phyloP scores from a whole-genome alignment of 2,329 filamentous ascomycete genomes.

The Scedosporium dehoogii region DNA sequence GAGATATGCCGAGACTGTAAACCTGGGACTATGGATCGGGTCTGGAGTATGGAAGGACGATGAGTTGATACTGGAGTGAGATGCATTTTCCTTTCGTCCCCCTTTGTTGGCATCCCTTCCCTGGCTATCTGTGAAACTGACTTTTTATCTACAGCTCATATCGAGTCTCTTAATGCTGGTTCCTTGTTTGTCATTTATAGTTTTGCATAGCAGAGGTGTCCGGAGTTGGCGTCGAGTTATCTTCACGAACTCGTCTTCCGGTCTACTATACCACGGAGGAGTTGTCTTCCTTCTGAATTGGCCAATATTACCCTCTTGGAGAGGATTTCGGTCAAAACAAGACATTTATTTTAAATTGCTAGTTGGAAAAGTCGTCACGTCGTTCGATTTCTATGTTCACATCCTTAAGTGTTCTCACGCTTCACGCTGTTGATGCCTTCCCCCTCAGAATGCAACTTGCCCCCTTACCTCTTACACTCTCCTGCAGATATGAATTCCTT shows the following conservation, averaged over 20 bases:
- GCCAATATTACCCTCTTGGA: too few species aligned
- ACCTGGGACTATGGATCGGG: conserved; percentile 39
- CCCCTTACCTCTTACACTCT: background rate
- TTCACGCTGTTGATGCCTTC: too few species aligned
- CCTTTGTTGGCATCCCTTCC: conserved; percentile 3
- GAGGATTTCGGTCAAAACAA: too few species aligned
- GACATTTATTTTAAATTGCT: too few species aligned
- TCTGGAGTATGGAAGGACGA: conserved; percentile 36
- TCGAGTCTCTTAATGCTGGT: background rate
- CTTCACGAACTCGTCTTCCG: background rate
- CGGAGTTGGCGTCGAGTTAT: background rate
- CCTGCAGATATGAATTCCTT: background rate
- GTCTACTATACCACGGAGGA: too few species aligned
- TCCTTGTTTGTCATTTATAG: background rate
- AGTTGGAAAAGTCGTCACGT: background rate
- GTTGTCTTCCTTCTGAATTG: too few species aligned
- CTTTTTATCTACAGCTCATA: background rate
- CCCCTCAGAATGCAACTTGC: background rate
- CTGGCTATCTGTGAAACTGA: background rate
- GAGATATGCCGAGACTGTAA: conserved; percentile 36
- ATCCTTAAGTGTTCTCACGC: background rate
- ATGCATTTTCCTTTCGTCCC: conserved; percentile 5
- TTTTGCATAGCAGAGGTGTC: background rate
- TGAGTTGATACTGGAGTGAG: conserved; percentile 36
- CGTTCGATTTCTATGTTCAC: background rate